These are phyloP conservation scores for Sporothrix globosa DNA, from an alignment of 2,329 filamentous ascomycete species.

Conservation along the genomic window DNA sequence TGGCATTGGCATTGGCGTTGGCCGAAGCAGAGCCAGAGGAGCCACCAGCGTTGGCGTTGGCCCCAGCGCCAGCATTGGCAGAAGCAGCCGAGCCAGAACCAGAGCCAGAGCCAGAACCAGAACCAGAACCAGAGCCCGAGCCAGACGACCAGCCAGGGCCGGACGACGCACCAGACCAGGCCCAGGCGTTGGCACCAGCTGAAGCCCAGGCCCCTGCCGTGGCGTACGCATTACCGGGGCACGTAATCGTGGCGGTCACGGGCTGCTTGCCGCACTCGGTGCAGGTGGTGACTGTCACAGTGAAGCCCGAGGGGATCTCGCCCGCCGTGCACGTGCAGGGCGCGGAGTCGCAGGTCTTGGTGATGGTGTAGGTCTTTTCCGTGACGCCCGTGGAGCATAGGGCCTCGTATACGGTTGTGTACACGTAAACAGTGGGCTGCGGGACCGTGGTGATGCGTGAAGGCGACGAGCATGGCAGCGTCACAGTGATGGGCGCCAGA, in stretches of 20 bases:
- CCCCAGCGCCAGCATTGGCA: neutral
- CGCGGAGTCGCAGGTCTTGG: slow-evolving; percentile 35
- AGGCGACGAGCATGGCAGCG: neutral
- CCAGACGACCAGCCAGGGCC: neutral
- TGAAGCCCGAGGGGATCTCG: slow-evolving; percentile 35
- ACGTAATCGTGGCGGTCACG: slow-evolving; percentile 34
- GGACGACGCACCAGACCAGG: neutral
- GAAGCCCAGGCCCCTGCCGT: neutral
- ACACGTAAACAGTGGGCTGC: slow-evolving; percentile 30
- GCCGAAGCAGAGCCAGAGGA: slow-evolving; percentile 5
- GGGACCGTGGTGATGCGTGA: slow-evolving; percentile 27
- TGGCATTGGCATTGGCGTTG: slow-evolving; percentile 8
- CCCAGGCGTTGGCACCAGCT: neutral
- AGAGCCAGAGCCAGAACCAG: neutral
- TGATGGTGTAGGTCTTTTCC: slow-evolving; percentile 36
- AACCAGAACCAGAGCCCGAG: neutral
- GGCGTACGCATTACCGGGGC: slow-evolving; percentile 26
- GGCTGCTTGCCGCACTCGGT: slow-evolving; percentile 30
- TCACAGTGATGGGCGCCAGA: slow-evolving; percentile 33
- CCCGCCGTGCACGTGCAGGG: slow-evolving; percentile 28
- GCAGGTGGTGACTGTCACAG: slow-evolving; percentile 34
- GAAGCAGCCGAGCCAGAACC: neutral
- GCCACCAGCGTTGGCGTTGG: neutral
- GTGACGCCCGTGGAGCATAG: slow-evolving; percentile 32
- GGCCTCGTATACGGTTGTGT: slow-evolving; percentile 32